Base-by-base conservation (phyloP, 306 rosid genomes). In the Cucurbita argyrosperma region DNA sequence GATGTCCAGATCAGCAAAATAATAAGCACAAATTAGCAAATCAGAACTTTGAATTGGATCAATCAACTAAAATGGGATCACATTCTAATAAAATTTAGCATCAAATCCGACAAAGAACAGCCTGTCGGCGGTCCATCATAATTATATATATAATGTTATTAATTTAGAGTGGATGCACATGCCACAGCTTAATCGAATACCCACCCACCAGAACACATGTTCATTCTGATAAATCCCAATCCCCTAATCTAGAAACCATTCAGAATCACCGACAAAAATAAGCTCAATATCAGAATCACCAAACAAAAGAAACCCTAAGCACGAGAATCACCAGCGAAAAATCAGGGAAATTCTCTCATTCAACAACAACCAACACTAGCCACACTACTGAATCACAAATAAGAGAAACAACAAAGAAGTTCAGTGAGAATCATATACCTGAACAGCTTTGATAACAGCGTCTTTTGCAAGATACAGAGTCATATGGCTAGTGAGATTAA, bases 401-500 rank as follows among this genome's bases (percentile, higher is more conserved):
- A 15, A 39, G 26, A 18, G 3, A 40, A 63, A 39, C 3, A 39
- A 63, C 4, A n/a, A 39, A 39, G 70, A 63, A 8, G 6, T 56
- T 10, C 18, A 56, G 19, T 39, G 12, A 59, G 70, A 59, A 40
- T 53, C 10, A 42, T 4, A 51, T 69, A 92, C 97, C 97, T 81
- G 82, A 4, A 88, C 83, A 57, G 97, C 96, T 82, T 53, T 86
- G 82, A 90, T 88, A 55, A 92, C 88, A 51, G 98, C 96, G 38
- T 90, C 98, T 53, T 79, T 74, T 49, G 98, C 90, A 62, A 92
- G 86, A 61, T 84, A 82, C 5, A 92, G 98, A 37, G 98, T 90
- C 87, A 92, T 85, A 75, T 82, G 88, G 76, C 90, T 88, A 4
- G 98, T 90, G 81, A 92, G 96, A 46, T 90, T 90, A 62, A 92